A percentile compares a stretch with the other conserved stretches of the same genome.
phyloP scores from a whole-genome alignment of 352 stramenopile species.

The Elongisporangium prolatum region DNA sequence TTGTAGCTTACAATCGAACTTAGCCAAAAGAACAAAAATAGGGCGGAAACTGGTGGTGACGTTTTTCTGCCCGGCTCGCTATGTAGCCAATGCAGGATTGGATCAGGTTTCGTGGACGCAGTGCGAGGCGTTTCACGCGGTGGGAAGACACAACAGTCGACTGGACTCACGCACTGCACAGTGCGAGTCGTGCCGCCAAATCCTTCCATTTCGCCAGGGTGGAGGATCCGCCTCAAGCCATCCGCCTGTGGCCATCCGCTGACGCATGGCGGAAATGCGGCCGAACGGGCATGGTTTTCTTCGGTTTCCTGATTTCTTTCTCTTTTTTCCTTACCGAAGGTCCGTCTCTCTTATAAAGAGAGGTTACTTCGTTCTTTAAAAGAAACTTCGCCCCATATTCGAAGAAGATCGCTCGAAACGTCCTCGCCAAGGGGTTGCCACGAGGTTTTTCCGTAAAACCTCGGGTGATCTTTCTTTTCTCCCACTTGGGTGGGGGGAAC shows the following conservation, averaged over 20 bases:
- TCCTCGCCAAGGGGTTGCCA: neutral
- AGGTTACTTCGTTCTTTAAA: constrained; percentile 10
- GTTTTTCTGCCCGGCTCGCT: neutral
- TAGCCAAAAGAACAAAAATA: neutral
- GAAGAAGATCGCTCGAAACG: constrained; percentile 13
- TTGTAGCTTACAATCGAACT: neutral
- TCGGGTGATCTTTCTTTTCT: neutral
- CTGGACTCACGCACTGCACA: neutral
- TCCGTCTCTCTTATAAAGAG: constrained; percentile 5
- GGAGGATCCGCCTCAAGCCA: neutral
- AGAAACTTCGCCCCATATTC: constrained; percentile 22
- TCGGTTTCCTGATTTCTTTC: neutral
- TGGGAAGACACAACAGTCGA: neutral
- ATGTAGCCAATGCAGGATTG: neutral
- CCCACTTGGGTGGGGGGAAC: neutral
- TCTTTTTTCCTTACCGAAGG: neutral
- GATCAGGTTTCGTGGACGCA: neutral
- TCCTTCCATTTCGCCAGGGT: neutral
- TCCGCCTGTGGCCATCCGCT: neutral
- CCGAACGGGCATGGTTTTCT: neutral
- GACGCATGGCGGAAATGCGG: neutral
- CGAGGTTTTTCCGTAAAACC: neutral
- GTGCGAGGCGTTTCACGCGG: neutral
- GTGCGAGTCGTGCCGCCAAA: neutral
- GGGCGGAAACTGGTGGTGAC: neutral